Percentiles rank a stretch among this genome's conserved stretches.
These are phyloP conservation scores for Punctularia strigosozonata DNA, from an alignment of 768 basidiomycete species.

Conservation along the genomic window DNA sequence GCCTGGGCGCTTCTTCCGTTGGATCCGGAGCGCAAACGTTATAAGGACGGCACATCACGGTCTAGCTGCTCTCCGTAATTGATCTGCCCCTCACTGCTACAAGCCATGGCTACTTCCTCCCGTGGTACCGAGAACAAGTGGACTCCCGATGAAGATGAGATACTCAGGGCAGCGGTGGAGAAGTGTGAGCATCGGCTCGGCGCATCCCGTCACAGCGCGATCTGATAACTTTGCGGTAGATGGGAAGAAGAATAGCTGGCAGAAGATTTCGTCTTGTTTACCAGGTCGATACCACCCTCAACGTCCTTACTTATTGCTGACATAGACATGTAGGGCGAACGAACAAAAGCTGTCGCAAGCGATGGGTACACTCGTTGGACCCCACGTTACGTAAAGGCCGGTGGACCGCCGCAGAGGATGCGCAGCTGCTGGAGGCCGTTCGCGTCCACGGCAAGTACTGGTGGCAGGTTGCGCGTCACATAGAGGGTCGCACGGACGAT, in stretches of 20 bases:
- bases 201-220: neutral
- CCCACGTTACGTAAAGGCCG: conserved; percentile 7
- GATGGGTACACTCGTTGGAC: conserved; percentile 8
- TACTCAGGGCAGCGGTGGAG: conserved; percentile 4
- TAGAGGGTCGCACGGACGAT: conserved; percentile 9
- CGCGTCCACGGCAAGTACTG: conserved; percentile 5
- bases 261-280: neutral
- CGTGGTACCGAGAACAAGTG: neutral
- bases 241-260: neutral
- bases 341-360: conserved; percentile 5
- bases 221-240: neutral
- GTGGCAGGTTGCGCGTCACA: conserved; percentile 7
- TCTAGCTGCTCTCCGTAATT: neutral
- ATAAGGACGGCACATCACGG: neutral
- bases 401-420: conserved; percentile 9
- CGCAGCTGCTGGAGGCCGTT: conserved; percentile 5
- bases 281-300: neutral
- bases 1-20: no score
- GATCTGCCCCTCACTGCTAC: no score
- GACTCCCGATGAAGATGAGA: conserved; percentile 7
- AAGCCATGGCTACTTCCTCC: neutral
- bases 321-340: conserved; percentile 1
- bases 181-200: conserved; percentile 1
- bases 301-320: neutral
- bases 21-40: neutral